phyloP scores from a whole-genome alignment of 2,329 filamentous ascomycete species.

The Aspergillus luchuensis region DNA sequence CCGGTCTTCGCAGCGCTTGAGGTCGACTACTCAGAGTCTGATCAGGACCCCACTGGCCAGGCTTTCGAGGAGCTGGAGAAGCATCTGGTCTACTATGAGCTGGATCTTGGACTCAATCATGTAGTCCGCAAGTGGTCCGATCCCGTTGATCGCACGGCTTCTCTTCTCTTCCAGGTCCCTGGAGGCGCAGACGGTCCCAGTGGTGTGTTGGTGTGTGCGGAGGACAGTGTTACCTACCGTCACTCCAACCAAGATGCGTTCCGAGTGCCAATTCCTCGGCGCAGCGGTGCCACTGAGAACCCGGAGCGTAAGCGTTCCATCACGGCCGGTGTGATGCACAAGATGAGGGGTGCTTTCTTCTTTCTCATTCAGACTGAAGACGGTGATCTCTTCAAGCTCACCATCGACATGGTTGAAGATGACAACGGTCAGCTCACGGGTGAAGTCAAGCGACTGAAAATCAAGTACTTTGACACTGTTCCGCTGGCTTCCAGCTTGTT shows the following conservation, averaged over 20 bases:
- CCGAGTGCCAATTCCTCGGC: constrained; percentile 82
- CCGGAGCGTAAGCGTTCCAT: constrained; percentile 86
- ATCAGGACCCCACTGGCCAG: constrained; percentile 85
- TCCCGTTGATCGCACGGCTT: constrained; percentile 83
- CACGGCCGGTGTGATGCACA: constrained; percentile 93
- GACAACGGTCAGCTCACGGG: constrained; percentile 73
- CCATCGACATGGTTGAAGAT: constrained; percentile 85
- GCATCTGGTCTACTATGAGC: constrained; percentile 92
- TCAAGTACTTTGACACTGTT: constrained; percentile 98
- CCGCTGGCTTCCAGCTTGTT: constrained; percentile 84
- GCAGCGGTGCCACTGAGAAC: constrained; percentile 86
- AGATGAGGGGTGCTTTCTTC: constrained; percentile 95
- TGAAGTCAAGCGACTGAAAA: constrained; percentile 79
- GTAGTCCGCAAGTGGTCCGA: constrained; percentile 97
- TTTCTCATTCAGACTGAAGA: constrained; percentile 95
- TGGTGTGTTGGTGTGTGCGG: constrained; percentile 90
- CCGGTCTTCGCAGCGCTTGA: constrained; percentile 95
- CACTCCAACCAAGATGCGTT: constrained; percentile 92
- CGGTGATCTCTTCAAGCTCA: constrained; percentile 97
- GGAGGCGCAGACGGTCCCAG: constrained; percentile 92
- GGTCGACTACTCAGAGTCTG: constrained; percentile 86
- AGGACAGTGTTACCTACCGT: constrained; percentile 94
- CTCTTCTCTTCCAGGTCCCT: constrained; percentile 90
- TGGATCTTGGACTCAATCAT: constrained; percentile 94
- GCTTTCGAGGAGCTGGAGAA: constrained; percentile 83